These are phyloP conservation scores for Teratosphaeria destructans DNA, from an alignment of 2,329 filamentous ascomycete genomes.

Conservation along the genomic window DNA sequence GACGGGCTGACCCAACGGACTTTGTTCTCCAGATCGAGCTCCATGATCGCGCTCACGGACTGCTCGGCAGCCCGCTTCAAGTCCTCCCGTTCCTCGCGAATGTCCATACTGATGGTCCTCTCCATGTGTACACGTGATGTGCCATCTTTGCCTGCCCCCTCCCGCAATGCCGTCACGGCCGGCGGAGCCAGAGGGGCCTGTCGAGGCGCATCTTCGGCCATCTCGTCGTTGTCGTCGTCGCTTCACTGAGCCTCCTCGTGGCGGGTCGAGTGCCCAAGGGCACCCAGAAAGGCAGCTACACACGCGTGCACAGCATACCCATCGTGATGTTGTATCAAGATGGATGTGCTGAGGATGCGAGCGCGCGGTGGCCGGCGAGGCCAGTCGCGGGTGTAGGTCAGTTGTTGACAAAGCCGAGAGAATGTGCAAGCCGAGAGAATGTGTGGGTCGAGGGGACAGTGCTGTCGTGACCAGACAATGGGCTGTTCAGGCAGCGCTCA, in stretches of 20 bases:
- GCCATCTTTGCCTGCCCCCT: slow-evolving; percentile 24
- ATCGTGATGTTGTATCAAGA: slow-evolving; percentile 4
- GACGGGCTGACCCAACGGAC: slow-evolving; percentile 96
- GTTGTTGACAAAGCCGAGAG: neutral
- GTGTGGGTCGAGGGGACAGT: neutral
- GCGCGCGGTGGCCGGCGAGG: neutral
- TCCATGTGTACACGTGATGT: slow-evolving; percentile 34
- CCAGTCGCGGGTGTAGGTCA: neutral
- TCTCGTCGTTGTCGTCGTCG: slow-evolving; percentile 1
- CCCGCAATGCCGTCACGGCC: slow-evolving; percentile 33
- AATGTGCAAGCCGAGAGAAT: neutral
- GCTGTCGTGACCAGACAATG: neutral
- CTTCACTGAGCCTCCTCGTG: neutral
- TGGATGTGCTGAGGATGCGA: neutral
- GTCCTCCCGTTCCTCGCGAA: slow-evolving; percentile 85
- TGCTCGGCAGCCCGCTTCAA: slow-evolving; percentile 92
- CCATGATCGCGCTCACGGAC: slow-evolving; percentile 90
- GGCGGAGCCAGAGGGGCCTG: slow-evolving; percentile 31
- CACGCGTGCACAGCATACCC: neutral
- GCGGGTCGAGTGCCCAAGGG: slow-evolving; percentile 2
- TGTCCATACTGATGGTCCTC: slow-evolving; percentile 70
- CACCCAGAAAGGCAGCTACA: slow-evolving; percentile 1
- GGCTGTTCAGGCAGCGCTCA: neutral
- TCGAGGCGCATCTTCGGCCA: slow-evolving; percentile 6
- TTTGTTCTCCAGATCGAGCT: slow-evolving; percentile 79